Conservation (phyloP, 768 basidiomycete genomes). For the Rhizopogon roseolus region DNA sequence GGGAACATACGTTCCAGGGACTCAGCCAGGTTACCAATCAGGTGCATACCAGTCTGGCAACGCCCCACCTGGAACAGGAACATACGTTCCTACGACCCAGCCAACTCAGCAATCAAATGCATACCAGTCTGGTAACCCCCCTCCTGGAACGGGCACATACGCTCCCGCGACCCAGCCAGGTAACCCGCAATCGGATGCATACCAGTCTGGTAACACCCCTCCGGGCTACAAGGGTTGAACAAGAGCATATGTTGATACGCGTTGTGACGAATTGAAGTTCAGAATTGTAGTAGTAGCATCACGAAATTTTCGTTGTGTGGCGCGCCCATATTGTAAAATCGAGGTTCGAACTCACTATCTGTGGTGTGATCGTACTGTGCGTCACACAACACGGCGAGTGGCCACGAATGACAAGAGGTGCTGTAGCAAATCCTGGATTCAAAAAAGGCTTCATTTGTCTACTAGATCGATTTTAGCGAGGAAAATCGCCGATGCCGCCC, state of each 20-base stretch:
- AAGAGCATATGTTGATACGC: neutral
- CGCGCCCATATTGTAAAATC: neutral
- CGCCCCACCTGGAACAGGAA: neutral
- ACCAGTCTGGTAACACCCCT: neutral
- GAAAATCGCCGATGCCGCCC: neutral
- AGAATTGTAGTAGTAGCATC: neutral
- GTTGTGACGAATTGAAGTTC: neutral
- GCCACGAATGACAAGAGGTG: neutral
- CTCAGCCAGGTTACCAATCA: neutral
- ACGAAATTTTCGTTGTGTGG: neutral
- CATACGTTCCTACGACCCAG: slow-evolving; percentile 13
- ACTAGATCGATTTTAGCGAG: neutral
- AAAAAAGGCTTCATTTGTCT: neutral
- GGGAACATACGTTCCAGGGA: slow-evolving; percentile 16
- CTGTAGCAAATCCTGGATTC: neutral
- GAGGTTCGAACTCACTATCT: too few relatives aligned
- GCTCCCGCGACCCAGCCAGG: neutral
- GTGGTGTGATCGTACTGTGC: neutral
- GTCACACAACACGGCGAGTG: neutral
- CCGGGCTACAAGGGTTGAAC: neutral
- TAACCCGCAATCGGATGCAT: neutral
- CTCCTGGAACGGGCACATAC: neutral
- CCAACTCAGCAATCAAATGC: neutral
- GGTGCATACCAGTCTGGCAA: neutral
- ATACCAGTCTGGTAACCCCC: neutral